Evolutionary conservation across 2,329 filamentous ascomycete species (phyloP).

Genomic region (Beauveria sp.): DNA sequence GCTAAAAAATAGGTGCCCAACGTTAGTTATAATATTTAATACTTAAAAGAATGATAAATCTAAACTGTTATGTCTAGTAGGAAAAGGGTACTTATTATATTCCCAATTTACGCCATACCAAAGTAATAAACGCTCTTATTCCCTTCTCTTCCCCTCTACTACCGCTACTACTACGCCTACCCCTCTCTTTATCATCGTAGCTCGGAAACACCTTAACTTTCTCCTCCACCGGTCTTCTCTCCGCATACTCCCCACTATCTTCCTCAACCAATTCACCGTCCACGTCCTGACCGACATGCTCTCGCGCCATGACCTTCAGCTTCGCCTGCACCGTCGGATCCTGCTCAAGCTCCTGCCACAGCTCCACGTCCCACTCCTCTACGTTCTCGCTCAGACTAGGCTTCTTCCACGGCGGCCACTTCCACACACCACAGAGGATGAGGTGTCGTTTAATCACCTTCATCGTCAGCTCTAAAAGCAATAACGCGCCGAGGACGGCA

Average conservation of each 20-base stretch:
- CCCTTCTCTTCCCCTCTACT: not conserved
- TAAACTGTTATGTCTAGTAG: not conserved
- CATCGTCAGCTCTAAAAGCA: slow-evolving; percentile 58
- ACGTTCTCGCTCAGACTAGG: slow-evolving; percentile 27
- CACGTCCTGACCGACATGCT: slow-evolving; percentile 21
- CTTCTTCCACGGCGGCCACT: slow-evolving; percentile 35
- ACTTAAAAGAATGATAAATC: not conserved
- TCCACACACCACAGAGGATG: slow-evolving; percentile 39
- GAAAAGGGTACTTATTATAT: slow-evolving; percentile 4
- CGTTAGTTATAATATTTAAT: not conserved
- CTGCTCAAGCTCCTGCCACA: slow-evolving; percentile 53
- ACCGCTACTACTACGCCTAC: not conserved
- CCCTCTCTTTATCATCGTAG: slow-evolving; percentile 1
- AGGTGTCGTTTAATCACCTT: slow-evolving; percentile 40
- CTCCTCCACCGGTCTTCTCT: slow-evolving; percentile 1
- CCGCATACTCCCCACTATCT: slow-evolving; percentile 12
- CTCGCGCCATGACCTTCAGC: slow-evolving; percentile 33
- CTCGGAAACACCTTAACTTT: not conserved
- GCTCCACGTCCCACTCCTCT: slow-evolving; percentile 45
- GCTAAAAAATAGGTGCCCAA: too few relatives aligned
- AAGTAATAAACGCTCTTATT: slow-evolving; percentile 3
- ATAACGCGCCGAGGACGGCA: slow-evolving; percentile 51
- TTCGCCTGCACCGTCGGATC: slow-evolving; percentile 37
- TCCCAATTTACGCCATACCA: slow-evolving; percentile 5
- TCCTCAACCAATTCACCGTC: slow-evolving; percentile 19